phyloP scores from a whole-genome alignment of 2,329 filamentous ascomycete species.

The Colletotrichum lindemuthianum region DNA sequence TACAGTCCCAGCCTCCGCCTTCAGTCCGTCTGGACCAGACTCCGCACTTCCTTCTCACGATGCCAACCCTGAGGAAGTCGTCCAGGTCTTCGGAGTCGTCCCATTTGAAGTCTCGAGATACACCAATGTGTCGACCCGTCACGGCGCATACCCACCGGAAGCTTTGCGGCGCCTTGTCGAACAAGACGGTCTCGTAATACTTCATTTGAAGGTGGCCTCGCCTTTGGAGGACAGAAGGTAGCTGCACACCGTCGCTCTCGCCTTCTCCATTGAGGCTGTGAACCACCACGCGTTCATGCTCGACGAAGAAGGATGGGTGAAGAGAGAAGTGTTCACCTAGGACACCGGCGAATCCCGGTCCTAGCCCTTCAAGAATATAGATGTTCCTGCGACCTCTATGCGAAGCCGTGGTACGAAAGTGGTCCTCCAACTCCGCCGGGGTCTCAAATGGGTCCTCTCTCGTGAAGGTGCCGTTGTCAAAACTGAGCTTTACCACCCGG shows the following conservation, averaged over 20 bases:
- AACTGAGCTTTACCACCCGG: constrained; percentile 35
- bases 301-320: constrained; percentile 40
- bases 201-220: constrained; percentile 37
- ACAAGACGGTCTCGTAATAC: constrained; percentile 39
- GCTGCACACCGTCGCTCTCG: constrained; percentile 39
- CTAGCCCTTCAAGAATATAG: constrained; percentile 40
- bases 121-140: constrained; percentile 40
- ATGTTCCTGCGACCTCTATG: constrained; percentile 26
- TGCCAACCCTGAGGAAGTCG: constrained; percentile 37
- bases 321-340: constrained; percentile 38
- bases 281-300: constrained; percentile 41
- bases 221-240: constrained; percentile 37
- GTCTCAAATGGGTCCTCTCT: constrained; percentile 28
- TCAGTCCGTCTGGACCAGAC: constrained; percentile 37
- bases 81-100: constrained; percentile 31
- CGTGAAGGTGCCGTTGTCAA: constrained; percentile 27
- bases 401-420: constrained; percentile 10
- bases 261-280: constrained; percentile 37
- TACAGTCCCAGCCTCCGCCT: constrained; percentile 39
- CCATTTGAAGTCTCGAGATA: constrained; percentile 35
- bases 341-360: constrained; percentile 36
- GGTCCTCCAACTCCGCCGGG: constrained; percentile 7
- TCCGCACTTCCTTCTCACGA: constrained; percentile 39
- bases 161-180: constrained; percentile 36
- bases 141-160: constrained; percentile 39